These are phyloP conservation scores for Ogataea hybrid DNA, from an alignment of 1,139 yeast genomes.

Conservation along the genomic window DNA sequence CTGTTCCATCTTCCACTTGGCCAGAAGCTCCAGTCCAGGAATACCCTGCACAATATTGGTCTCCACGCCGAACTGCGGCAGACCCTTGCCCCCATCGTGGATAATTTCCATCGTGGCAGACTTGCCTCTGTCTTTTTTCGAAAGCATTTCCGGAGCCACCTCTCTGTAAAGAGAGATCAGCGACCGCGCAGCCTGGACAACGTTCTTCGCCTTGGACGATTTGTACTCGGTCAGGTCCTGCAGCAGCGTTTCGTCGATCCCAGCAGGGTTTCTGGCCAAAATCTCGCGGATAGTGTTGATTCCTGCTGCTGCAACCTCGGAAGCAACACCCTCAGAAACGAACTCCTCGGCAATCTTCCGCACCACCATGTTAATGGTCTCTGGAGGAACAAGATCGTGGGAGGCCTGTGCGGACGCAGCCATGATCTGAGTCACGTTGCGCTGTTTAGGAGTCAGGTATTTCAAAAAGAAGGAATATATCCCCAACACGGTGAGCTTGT, in stretches of 20 bases:
- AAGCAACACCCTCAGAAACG: constrained; percentile 96
- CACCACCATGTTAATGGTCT: constrained; percentile 71
- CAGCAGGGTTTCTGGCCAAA: constrained; percentile 87
- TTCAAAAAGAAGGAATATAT: constrained; percentile 84
- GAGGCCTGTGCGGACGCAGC: constrained; percentile 97
- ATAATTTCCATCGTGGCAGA: constrained; percentile 78
- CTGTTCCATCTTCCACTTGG: constrained; percentile 81
- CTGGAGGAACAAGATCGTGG: constrained; percentile 97
- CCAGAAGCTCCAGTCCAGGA: constrained; percentile 87
- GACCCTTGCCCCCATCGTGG: constrained; percentile 40
- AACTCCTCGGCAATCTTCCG: constrained; percentile 96
- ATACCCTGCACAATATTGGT: constrained; percentile 59
- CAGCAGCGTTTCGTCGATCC: constrained; percentile 79
- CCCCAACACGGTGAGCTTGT: constrained; percentile 86
- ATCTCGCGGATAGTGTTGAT: constrained; percentile 92
- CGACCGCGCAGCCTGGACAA: constrained; percentile 92
- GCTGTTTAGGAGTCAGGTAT: constrained; percentile 90
- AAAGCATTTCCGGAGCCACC: constrained; percentile 93
- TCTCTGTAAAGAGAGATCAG: constrained; percentile 84
- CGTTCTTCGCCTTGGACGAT: constrained; percentile 92
- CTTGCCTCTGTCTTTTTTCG: constrained; percentile 89
- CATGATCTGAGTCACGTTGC: constrained; percentile 91
- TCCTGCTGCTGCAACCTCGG: constrained; percentile 98
- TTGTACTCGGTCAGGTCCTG: constrained; percentile 90
- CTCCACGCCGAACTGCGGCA: constrained; percentile 75